Base-by-base conservation (phyloP, 2,329 filamentous ascomycete genomes). In the Penicillium glabrum region DNA sequence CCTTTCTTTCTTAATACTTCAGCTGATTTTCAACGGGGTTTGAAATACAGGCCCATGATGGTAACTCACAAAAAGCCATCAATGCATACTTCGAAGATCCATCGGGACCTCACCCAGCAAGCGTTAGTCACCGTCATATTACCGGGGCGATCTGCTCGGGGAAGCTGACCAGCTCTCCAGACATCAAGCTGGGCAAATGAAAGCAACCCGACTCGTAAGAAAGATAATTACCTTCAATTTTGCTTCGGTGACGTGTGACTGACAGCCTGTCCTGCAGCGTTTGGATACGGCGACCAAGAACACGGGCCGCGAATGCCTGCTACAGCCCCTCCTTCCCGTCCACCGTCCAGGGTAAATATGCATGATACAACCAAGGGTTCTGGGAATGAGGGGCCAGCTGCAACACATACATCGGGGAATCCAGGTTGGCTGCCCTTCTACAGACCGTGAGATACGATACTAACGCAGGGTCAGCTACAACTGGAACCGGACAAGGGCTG, bases 1-100 rank as follows among this genome's bases (percentile, higher is more conserved):
- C 14, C 19, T 19, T 26, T 27, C 6, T 31, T 6, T 53, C 49
- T 43, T 7, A 45, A 31, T 14, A 23, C 16, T 8, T 23, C 33
- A 19, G 33, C 47, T 50, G 47, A 50, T 24, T 19, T 27, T 7
- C 3, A 35, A n/a, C 23, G 3, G 1, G 3, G n/a, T 21, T 5
- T 48, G 13, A 23, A 13, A 9, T 23, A 43, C 51, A 79, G 78
- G 76, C 75, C 51, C 74, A 79, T 59, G 73, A 78, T 51, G 71
- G 75, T 47, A 74, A 80, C 59, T 70, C 75, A 1, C 72, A 78
- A 41, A 75, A 74, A 63, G 78, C 78, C 31, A 73, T 79, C 59
- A 80, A 80, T 65, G 77, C 77, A 21, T 80, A 76, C 61, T 78
- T 78, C 33, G 77, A 80, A 66, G 75, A 79, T 61, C 76, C 76